Evolutionary conservation across 345 rosid genomes (phyloP).

Genomic region (Salix exigua): DNA sequence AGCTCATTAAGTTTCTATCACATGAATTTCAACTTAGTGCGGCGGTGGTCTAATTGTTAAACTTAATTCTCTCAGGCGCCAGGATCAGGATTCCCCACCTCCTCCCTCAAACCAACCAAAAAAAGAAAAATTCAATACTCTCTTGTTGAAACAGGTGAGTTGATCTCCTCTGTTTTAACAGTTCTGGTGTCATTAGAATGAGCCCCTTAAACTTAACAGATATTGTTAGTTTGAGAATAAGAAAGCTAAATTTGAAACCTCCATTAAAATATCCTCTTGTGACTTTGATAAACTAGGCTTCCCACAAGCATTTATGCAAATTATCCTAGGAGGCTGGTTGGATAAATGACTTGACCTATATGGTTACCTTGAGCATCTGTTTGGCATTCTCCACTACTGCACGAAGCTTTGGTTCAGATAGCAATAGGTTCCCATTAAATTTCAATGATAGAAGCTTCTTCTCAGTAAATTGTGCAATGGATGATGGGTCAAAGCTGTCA

Average conservation of each 20-base stretch:
- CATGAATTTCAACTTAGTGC: not conserved
- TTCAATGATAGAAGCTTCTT: constrained; percentile 63
- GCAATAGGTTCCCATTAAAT: constrained; percentile 54
- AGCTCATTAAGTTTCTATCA: not conserved
- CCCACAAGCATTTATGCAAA: not conserved
- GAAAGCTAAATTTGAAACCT: not conserved
- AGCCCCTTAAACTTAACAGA: not conserved
- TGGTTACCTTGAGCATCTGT: constrained; percentile 61
- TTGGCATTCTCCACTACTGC: constrained; percentile 80
- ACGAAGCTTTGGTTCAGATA: constrained; percentile 83
- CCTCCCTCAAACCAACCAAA: not conserved
- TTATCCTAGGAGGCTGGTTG: not conserved
- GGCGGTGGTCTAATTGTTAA: not conserved
- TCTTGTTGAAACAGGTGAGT: not conserved
- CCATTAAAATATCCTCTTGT: not conserved
- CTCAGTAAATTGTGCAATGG: constrained; percentile 61
- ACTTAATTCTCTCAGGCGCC: not conserved
- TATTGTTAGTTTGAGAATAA: not conserved
- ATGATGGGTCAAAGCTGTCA: constrained; percentile 58
- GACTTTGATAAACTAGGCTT: not conserved
- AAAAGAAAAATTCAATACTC: not conserved
- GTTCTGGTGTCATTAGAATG: not conserved
- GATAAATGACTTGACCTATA: not conserved
- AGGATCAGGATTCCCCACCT: not conserved
- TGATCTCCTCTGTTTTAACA: not conserved